Percentiles rank a stretch among this genome's conserved stretches.
Conservation (phyloP, 495 filamentous ascomycete genomes). For the Penicillium verhagenii region DNA sequence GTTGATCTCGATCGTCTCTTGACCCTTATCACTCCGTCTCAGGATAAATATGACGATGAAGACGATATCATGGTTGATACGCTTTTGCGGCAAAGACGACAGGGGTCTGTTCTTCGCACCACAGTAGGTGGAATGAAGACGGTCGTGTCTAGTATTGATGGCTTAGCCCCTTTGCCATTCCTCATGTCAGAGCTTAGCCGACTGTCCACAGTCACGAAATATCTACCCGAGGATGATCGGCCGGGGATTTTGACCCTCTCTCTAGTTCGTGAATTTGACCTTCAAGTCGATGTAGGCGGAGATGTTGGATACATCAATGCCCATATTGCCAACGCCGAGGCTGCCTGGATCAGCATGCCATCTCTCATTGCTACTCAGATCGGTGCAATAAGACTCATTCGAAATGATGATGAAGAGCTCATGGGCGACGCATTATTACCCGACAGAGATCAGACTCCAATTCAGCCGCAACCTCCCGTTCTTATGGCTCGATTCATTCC, state of each 20-base stretch:
- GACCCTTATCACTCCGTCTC: constrained; percentile 85
- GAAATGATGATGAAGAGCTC: constrained; percentile 71
- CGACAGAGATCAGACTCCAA: constrained; percentile 10
- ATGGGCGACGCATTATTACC: constrained; percentile 51
- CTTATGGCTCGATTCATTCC: constrained; percentile 83
- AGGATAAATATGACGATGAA: constrained; percentile 84
- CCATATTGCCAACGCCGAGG: constrained; percentile 58
- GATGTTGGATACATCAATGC: constrained; percentile 63
- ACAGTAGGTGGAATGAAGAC: constrained; percentile 61
- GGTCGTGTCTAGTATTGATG: constrained; percentile 54
- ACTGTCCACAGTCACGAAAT: constrained; percentile 86
- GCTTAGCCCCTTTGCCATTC: constrained; percentile 61
- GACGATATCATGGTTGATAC: constrained; percentile 96
- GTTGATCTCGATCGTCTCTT: constrained; percentile 79
- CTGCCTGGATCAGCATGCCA: constrained; percentile 83
- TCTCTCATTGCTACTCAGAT: constrained; percentile 75
- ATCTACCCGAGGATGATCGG: constrained; percentile 92
- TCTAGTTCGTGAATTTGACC: constrained; percentile 60
- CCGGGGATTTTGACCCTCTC: constrained; percentile 81
- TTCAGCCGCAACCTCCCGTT: constrained; percentile 48
- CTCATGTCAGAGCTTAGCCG: constrained; percentile 76
- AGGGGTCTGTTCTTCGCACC: constrained; percentile 79
- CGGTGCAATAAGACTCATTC: constrained; percentile 52
- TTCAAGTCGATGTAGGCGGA: constrained; percentile 57
- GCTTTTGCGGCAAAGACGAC: constrained; percentile 81